Percentiles rank a stretch among this genome's conserved stretches.
These are phyloP conservation scores for Ascosphaera apis DNA, from an alignment of 2,329 filamentous ascomycete species.

Conservation along the genomic window DNA sequence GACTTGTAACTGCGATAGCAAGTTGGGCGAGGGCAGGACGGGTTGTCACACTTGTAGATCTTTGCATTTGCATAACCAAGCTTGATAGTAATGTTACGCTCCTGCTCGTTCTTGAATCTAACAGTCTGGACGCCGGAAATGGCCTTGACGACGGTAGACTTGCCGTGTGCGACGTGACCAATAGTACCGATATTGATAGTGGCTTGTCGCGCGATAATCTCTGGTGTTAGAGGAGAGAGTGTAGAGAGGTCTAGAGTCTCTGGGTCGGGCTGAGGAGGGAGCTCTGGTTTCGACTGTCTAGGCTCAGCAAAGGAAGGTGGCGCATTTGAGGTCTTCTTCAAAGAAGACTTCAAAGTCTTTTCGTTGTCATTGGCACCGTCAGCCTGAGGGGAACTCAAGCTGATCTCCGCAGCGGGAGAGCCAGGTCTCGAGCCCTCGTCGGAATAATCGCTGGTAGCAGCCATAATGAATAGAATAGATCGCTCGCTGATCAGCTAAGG, in stretches of 20 bases:
- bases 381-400: constrained; percentile 46
- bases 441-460: constrained; percentile 31
- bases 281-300: constrained; percentile 36
- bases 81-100: constrained; percentile 99
- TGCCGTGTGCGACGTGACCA: constrained; percentile 95
- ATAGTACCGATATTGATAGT: constrained; percentile 99
- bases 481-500: not conserved
- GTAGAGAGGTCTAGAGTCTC: constrained; percentile 61
- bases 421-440: constrained; percentile 32
- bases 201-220: constrained; percentile 93
- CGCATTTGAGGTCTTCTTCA: constrained; percentile 46
- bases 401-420: constrained; percentile 26
- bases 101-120: constrained; percentile 98
- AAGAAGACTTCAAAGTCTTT: constrained; percentile 55
- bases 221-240: constrained; percentile 68
- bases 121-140: constrained; percentile 98
- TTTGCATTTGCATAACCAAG: constrained; percentile 98
- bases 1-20: constrained; percentile 97
- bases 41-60: constrained; percentile 95
- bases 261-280: constrained; percentile 84
- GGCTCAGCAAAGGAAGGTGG: constrained; percentile 30
- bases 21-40: constrained; percentile 71
- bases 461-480: constrained; percentile 23
- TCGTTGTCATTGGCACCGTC: constrained; percentile 33
- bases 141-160: constrained; percentile 96